Evolutionary conservation across 306 rosid species (phyloP).

Genomic region (Canavalia ensiformis): DNA sequence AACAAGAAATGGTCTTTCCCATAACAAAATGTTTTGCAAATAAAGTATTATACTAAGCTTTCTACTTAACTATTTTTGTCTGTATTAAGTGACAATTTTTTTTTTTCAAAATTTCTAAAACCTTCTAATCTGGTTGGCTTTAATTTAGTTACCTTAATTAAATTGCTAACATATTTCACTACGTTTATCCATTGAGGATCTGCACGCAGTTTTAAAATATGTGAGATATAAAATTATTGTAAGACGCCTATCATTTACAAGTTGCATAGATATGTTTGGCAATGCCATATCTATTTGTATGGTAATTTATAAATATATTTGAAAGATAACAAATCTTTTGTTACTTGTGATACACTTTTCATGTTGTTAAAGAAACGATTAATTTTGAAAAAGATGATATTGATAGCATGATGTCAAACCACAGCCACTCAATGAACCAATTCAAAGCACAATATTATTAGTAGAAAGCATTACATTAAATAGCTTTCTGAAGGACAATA

Average conservation of each 20-base stretch:
- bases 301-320: conserved; percentile 24
- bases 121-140: conserved; percentile 12
- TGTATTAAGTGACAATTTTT: conserved; percentile 16
- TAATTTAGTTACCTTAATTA: neutral
- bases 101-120: neutral
- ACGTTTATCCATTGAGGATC: too few species aligned
- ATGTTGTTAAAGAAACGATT: conserved; percentile 67
- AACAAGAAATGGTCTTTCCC: conserved; percentile 1
- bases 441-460: too few species aligned
- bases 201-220: neutral
- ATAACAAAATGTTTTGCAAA: conserved; percentile 4
- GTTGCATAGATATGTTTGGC: conserved; percentile 9
- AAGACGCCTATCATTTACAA: neutral
- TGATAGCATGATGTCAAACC: too few species aligned
- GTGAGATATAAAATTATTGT: neutral
- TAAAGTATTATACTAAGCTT: neutral
- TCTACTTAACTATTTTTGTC: neutral
- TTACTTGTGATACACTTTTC: conserved; percentile 52
- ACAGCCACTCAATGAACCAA: too few species aligned
- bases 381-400: too few species aligned
- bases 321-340: neutral
- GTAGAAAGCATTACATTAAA: too few species aligned
- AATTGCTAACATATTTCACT: too few species aligned
- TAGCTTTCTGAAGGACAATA: too few species aligned
- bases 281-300: conserved; percentile 10